These are phyloP conservation scores for Exsudoporus frostii DNA, from an alignment of 768 basidiomycete genomes.

Conservation along the genomic window DNA sequence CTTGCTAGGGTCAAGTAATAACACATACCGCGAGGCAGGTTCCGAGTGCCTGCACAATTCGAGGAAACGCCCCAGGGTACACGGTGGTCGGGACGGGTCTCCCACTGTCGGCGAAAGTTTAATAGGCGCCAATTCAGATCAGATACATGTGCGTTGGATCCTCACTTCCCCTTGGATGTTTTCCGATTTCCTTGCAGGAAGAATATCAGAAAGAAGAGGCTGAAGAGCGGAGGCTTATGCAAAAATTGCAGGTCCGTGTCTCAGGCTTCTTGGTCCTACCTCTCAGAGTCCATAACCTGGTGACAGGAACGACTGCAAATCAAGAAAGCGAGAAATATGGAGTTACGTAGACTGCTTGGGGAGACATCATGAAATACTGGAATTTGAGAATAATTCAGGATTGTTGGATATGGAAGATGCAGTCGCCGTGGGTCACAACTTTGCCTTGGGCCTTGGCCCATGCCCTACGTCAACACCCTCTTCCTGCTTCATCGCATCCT, in stretches of 20 bases:
- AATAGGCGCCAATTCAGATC: background rate
- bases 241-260: slow-evolving; percentile 8
- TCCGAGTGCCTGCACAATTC: background rate
- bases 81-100: background rate
- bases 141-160: slow-evolving; percentile 1
- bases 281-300: background rate
- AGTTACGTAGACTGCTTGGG: slow-evolving; percentile 12
- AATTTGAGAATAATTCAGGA: background rate
- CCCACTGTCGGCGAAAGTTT: background rate
- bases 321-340: slow-evolving; percentile 7
- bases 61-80: background rate
- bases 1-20: background rate
- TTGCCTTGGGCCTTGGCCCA: slow-evolving; percentile 1
- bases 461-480: slow-evolving; percentile 5
- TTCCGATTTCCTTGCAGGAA: background rate
- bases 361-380: slow-evolving; percentile 1
- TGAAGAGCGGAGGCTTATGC: slow-evolving; percentile 15
- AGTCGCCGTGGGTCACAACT: slow-evolving; percentile 5
- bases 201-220: slow-evolving; percentile 11
- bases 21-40: background rate
- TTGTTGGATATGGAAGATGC: background rate
- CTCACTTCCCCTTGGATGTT: no score
- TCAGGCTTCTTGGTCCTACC: background rate
- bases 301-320: slow-evolving; percentile 4
- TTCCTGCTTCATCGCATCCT: slow-evolving; percentile 25